Percentiles rank a stretch among this genome's conserved stretches.
Conservation (phyloP, 2,329 filamentous ascomycete species). For the Xylariaceae sp. region DNA sequence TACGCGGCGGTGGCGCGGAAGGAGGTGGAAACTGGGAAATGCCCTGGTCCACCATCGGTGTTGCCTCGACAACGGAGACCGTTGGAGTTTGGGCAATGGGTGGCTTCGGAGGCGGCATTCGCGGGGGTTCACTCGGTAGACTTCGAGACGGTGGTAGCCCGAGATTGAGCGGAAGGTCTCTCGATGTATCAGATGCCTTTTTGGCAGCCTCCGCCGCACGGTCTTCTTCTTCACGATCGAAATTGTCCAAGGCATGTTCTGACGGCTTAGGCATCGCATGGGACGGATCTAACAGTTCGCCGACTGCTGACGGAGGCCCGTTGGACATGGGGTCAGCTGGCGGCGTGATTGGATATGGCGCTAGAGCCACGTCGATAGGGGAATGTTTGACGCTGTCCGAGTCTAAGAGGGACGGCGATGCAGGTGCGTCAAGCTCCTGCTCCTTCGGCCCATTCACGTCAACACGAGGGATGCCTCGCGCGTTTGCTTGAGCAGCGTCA, state of each 20-base stretch:
- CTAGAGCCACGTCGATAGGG: constrained; percentile 61
- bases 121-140: constrained; percentile 55
- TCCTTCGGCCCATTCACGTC: constrained; percentile 38
- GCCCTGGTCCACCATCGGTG: constrained; percentile 48
- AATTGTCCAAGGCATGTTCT: constrained; percentile 61
- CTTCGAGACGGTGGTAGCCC: constrained; percentile 60
- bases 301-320: constrained; percentile 47
- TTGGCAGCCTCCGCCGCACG: constrained; percentile 48
- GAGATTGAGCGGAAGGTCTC: constrained; percentile 54
- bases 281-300: constrained; percentile 57
- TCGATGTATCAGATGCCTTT: constrained; percentile 49
- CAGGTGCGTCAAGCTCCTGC: constrained; percentile 42
- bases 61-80: constrained; percentile 47
- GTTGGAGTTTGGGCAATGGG: constrained; percentile 43
- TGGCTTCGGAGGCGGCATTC: constrained; percentile 54
- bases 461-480: constrained; percentile 28
- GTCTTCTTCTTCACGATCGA: constrained; percentile 58
- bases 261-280: constrained; percentile 63
- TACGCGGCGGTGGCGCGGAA: constrained; percentile 67
- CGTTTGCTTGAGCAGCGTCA: constrained; percentile 23
- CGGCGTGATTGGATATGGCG: constrained; percentile 67
- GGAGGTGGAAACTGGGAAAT: constrained; percentile 55
- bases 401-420: constrained; percentile 52
- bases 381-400: constrained; percentile 57
- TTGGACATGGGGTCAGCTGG: constrained; percentile 54